Base-by-base conservation (phyloP, 2,329 filamentous ascomycete genomes). In the Arthrobotrys megalospora region DNA sequence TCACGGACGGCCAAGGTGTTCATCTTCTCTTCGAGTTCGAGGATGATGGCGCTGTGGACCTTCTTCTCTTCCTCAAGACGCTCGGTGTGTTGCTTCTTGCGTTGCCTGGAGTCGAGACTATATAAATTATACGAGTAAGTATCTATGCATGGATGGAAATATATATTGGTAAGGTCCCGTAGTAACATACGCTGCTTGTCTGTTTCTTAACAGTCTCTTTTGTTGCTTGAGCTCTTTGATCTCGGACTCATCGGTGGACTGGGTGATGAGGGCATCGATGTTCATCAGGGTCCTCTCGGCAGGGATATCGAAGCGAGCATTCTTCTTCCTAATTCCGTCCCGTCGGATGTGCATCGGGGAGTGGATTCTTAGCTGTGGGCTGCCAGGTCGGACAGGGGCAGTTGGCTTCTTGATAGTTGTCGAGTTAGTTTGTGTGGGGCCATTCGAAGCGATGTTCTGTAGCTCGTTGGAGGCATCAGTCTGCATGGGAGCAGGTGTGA, bases 191-290 rank as follows among this genome's bases (percentile, higher is more conserved):
- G 96, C 96, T 85, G 96, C 96, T 87, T 98, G 95, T 83, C 96
- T 91, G 86, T 99, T 99, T 83, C 96, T 90, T 80, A 99, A 88
- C 79, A 99, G 88, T 79, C 96, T 91, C 88, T 98, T 98, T 85
- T 97, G 96, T 84, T 97, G 94, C 89, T 99, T 99, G 83, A 99
- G 88, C 86, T 98, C 94, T 88, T 97, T 98, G 87, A 97, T 92
- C 86, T 97, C 92, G 81, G 96, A 91, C 83, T 98, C 95, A 84
- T 96, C 92, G 70, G 90, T 93, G 41, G 93, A 95, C 85, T 93
- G 91, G 66, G 91, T 88, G 85, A 99, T 98, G 83, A 98, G 88
- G 79, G 93, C 89, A 85, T 99, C 96, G 85, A 99, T 98, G 86
- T 96, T 98, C 87, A 89, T 91, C 81, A 99, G 89, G 83, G 94